Evolutionary conservation across 306 rosid genomes (phyloP).

Genomic region (Pterocarpus santalinus): DNA sequence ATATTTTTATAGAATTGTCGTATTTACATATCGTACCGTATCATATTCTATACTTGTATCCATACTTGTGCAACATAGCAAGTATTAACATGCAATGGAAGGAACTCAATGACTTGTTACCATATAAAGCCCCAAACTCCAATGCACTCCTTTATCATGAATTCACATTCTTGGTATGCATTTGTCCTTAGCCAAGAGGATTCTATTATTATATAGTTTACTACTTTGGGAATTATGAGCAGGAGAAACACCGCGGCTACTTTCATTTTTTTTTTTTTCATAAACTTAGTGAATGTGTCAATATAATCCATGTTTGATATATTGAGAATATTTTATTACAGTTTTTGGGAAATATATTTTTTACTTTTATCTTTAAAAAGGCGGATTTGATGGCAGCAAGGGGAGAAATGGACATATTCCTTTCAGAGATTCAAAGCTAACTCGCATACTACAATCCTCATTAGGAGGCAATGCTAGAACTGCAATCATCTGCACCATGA

Average conservation of each 20-base stretch:
- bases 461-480: slow-evolving; percentile 96
- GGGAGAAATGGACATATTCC: slow-evolving; percentile 95
- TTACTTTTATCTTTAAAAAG: slow-evolving; percentile 18
- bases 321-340: slow-evolving; percentile 20
- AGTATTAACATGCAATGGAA: not conserved
- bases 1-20: too few relatives aligned
- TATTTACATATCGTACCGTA: too few relatives aligned
- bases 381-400: slow-evolving; percentile 68
- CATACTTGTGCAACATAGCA: too few relatives aligned
- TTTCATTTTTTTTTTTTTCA: not conserved
- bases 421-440: slow-evolving; percentile 96
- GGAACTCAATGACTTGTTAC: slow-evolving; percentile 26
- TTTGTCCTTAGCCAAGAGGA: slow-evolving; percentile 13
- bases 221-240: slow-evolving; percentile 26
- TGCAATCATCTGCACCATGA: slow-evolving; percentile 93
- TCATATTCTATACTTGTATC: too few relatives aligned
- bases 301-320: slow-evolving; percentile 25
- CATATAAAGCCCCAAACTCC: slow-evolving; percentile 31
- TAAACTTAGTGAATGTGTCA: slow-evolving; percentile 19
- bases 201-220: slow-evolving; percentile 7
- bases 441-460: slow-evolving; percentile 95
- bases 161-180: slow-evolving; percentile 13
- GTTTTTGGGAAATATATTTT: not conserved
- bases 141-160: slow-evolving; percentile 17
- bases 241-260: not conserved